Evolutionary conservation across 805 yeast genomes (phyloP).

Genomic region (Suhomyces canberraensis): DNA sequence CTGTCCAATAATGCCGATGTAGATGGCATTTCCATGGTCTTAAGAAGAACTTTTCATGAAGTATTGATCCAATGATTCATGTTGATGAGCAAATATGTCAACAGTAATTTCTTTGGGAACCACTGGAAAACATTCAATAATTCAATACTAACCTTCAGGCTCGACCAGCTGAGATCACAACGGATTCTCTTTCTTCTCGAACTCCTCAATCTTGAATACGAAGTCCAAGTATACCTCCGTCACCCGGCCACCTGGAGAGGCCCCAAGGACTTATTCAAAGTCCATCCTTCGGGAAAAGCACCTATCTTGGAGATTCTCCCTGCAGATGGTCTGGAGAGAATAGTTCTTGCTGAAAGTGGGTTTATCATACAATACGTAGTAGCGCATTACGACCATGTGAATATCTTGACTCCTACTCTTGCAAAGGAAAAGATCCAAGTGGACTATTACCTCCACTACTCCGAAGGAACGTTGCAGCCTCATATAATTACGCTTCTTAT

Average conservation of each 20-base stretch:
- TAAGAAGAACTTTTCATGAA: too few relatives aligned
- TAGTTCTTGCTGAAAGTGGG: slow-evolving; percentile 38
- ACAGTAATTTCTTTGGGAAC: too few relatives aligned
- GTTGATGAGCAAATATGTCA: too few relatives aligned
- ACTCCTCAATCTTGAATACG: slow-evolving; percentile 53
- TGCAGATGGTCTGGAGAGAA: slow-evolving; percentile 33
- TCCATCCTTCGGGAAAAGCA: slow-evolving; percentile 62
- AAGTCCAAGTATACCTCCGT: slow-evolving; percentile 51
- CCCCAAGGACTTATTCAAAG: slow-evolving; percentile 39
- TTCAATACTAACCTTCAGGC: slow-evolving; percentile 23
- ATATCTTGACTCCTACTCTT: slow-evolving; percentile 22
- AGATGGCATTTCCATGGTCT: too few relatives aligned
- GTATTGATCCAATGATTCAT: too few relatives aligned
- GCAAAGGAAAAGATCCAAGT: slow-evolving; percentile 34
- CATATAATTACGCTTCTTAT: slow-evolving; percentile 36
- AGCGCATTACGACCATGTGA: slow-evolving; percentile 30
- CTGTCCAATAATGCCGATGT: too few relatives aligned
- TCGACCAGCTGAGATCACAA: slow-evolving; percentile 56
- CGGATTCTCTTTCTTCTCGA: slow-evolving; percentile 67
- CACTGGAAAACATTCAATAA: too few relatives aligned
- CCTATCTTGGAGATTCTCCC: slow-evolving; percentile 51
- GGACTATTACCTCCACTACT: slow-evolving; percentile 51
- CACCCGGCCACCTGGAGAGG: slow-evolving; percentile 42
- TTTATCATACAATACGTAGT: slow-evolving; percentile 37
- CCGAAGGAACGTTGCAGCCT: slow-evolving; percentile 64